Conservation (phyloP, 805 yeast genomes). For the Sugiyamaella qingdaonensis region DNA sequence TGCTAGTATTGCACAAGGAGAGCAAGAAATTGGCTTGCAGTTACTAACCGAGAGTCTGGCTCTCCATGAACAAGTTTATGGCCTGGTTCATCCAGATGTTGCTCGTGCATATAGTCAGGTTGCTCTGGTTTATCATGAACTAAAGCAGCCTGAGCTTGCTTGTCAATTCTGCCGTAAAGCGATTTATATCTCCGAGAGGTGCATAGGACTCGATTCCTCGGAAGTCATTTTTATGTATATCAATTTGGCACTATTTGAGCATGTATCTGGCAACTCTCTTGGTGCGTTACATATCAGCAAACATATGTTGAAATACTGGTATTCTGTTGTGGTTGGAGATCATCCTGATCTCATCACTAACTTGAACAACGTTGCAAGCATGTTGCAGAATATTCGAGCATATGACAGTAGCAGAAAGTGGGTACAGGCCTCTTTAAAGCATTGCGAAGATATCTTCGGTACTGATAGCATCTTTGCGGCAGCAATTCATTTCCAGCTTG, state of each 20-base stretch:
- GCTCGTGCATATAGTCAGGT: constrained; percentile 63
- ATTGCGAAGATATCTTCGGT: constrained; percentile 53
- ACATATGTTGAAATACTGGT: constrained; percentile 58
- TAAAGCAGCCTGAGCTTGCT: constrained; percentile 55
- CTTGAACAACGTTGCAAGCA: constrained; percentile 54
- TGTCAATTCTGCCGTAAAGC: constrained; percentile 63
- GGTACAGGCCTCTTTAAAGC: constrained; percentile 48
- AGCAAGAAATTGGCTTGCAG: constrained; percentile 51
- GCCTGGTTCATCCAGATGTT: constrained; percentile 72
- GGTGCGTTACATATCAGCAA: constrained; percentile 60
- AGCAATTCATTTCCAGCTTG: constrained; percentile 62
- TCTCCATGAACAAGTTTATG: constrained; percentile 78
- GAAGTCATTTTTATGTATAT: constrained; percentile 68
- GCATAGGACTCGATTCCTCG: constrained; percentile 72
- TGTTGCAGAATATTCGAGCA: constrained; percentile 52
- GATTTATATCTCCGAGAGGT: constrained; percentile 70
- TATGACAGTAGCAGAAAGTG: constrained; percentile 47
- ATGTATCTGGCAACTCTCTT: constrained; percentile 50
- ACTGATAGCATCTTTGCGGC: constrained; percentile 58
- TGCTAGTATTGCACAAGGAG: constrained; percentile 25
- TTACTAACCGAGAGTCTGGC: constrained; percentile 66
- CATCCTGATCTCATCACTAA: constrained; percentile 72
- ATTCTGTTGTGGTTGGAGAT: constrained; percentile 49
- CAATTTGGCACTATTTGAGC: constrained; percentile 72
- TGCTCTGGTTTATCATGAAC: constrained; percentile 62